Conservation (phyloP, 2,329 filamentous ascomycete species). For the Fulvia fulva region DNA sequence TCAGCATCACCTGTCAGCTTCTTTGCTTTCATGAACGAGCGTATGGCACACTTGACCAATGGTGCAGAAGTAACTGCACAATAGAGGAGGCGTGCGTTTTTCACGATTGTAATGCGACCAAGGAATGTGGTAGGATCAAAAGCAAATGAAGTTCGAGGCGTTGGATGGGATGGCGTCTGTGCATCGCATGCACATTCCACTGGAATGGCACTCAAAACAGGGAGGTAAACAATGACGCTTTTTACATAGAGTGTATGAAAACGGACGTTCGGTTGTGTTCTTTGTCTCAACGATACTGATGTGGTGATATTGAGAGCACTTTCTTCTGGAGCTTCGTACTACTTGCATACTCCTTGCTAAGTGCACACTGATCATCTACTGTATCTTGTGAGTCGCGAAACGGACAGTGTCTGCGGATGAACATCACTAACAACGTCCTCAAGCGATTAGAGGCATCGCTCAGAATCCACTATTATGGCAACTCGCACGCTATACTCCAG, state of each 20-base stretch:
- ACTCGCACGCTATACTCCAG: not conserved
- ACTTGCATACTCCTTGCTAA: not conserved
- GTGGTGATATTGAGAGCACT: not conserved
- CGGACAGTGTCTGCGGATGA: too few species aligned
- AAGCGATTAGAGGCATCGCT: too few species aligned
- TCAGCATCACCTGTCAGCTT: conserved; percentile 94
- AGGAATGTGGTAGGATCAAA: conserved; percentile 2
- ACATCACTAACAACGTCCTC: too few species aligned
- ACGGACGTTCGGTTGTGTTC: not conserved
- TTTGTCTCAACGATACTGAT: not conserved
- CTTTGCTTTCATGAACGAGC: conserved; percentile 73
- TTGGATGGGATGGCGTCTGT: not conserved
- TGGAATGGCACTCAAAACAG: not conserved
- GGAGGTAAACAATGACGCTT: conserved; percentile 4
- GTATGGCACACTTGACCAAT: conserved; percentile 38
- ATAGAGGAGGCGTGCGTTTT: not conserved
- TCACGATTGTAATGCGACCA: conserved; percentile 1
- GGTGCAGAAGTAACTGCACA: not conserved
- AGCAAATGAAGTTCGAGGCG: not conserved
- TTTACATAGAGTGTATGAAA: not conserved
- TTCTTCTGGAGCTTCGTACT: not conserved
- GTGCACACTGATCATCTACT: too few species aligned
- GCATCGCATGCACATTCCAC: conserved; percentile 1
- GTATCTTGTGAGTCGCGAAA: too few species aligned
- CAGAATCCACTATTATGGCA: not conserved